Conservation (phyloP, 352 stramenopile species). For the Globisporangium iwayamae region DNA sequence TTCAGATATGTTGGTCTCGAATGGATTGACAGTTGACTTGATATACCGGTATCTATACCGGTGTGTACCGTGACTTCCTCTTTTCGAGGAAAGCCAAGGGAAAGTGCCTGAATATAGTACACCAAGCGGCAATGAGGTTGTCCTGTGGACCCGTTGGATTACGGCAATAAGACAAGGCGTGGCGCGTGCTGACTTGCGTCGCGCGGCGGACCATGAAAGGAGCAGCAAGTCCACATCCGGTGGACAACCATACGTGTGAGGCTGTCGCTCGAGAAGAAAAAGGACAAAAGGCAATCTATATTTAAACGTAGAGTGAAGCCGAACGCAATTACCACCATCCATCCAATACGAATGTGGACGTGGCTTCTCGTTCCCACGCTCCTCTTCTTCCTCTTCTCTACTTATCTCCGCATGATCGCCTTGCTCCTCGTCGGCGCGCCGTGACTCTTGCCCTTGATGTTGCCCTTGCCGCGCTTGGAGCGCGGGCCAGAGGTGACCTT, state of each 20-base stretch:
- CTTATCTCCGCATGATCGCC: slow-evolving; percentile 58
- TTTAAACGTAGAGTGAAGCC: neutral
- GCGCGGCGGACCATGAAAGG: no score
- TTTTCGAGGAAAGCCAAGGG: no score
- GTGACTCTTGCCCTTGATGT: slow-evolving; percentile 69
- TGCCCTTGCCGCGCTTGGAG: slow-evolving; percentile 30
- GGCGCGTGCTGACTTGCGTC: no score
- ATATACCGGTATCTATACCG: no score
- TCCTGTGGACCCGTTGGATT: no score
- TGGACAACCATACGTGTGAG: neutral
- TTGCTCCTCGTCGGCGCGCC: slow-evolving; percentile 82
- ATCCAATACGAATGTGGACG: neutral
- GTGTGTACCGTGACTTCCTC: no score
- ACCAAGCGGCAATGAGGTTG: no score
- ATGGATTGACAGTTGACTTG: no score
- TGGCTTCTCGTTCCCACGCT: neutral
- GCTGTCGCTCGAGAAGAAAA: neutral
- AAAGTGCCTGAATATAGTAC: no score
- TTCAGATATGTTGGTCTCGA: no score
- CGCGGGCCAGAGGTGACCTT: slow-evolving; percentile 45
- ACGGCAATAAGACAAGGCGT: no score
- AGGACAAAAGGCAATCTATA: slow-evolving; percentile 8
- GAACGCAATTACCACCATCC: neutral
- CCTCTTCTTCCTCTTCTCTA: slow-evolving; percentile 3
- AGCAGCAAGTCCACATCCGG: no score